Base-by-base conservation (phyloP, 2,329 filamentous ascomycete genomes). In the Teratosphaeria viscida region DNA sequence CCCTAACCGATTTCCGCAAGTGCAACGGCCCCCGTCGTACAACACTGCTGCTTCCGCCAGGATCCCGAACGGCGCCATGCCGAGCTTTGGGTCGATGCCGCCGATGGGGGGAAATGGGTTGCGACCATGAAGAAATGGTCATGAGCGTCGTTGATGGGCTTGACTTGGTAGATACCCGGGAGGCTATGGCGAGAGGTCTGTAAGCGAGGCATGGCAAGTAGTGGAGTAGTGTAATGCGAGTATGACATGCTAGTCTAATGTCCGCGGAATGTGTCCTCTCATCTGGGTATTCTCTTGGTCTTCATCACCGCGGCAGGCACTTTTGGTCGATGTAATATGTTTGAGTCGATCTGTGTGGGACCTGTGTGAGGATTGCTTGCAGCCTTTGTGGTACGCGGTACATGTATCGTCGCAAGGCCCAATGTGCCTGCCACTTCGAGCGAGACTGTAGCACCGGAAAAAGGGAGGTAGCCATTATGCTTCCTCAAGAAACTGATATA, bases 61-160 rank as follows among this genome's bases (percentile, higher is more conserved):
- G 26, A 47, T 54, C n/a, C 43, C 57, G 32, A 59, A 53, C n/a
- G 58, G 58, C 5, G 60, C 57, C 10, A 55, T 64, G 23, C 56
- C 59, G 54, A 59, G 57, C 27, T 65, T 63, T 43, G 63, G 63
- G 2, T 54, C 60, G 10, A 65, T 65, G 60, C 60, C 62, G 43
- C 55, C 61, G 14, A 23, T 54, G 53, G 23, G 27, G 7, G 53
- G 53, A 7, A 32, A 16, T n/a, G 53, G 27, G 10, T 14, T 32
- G 53, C 27, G 53, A 26, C 19, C 53, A 26, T 54, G 27, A 26
- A 12, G 27, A 26, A 12, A 8, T 19, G 14, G 6, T 54, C 19
- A 8, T 2, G 43, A 49, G 43, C 43, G 43, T 49, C n/a, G 14
- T 49, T 16, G 19, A 19, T 19, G 43, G 16, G 43, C 19, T 49